phyloP scores from a whole-genome alignment of 331 rosid genomes.

The Malus hybrid region DNA sequence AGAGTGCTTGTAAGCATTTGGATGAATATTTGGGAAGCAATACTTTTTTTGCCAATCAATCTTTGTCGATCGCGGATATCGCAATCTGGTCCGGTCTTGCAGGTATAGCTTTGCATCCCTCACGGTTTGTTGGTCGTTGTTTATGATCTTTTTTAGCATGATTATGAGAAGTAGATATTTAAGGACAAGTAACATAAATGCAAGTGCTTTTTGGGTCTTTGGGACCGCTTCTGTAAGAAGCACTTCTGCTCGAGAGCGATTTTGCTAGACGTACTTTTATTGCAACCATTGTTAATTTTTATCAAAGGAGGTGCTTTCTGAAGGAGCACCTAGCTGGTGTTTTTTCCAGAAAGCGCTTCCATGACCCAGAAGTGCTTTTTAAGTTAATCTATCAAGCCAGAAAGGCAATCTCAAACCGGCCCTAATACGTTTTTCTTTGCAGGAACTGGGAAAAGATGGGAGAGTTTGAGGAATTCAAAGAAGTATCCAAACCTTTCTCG shows the following conservation, averaged over 20 bases:
- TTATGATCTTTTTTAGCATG: background rate
- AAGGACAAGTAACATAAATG: background rate
- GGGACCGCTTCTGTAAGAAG: background rate
- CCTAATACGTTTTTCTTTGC: background rate
- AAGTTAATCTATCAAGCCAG: background rate
- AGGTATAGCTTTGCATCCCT: conserved; percentile 25
- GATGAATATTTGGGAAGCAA: conserved; percentile 57
- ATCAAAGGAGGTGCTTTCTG: background rate
- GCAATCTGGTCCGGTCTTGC: conserved; percentile 87
- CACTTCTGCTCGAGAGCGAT: background rate
- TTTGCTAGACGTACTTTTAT: background rate
- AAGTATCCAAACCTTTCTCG: conserved; percentile 72
- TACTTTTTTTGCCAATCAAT: conserved; percentile 55
- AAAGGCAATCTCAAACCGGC: background rate
- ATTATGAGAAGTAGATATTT: background rate
- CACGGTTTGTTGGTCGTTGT: background rate
- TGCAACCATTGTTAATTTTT: background rate
- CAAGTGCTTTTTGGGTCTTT: background rate
- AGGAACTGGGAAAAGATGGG: conserved; percentile 94
- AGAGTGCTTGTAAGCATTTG: conserved; percentile 64
- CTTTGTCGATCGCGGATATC: conserved; percentile 77
- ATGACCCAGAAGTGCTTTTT: background rate
- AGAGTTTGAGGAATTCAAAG: conserved; percentile 83
- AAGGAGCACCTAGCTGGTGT: background rate
- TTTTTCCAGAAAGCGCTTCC: background rate